A percentile compares a stretch with the other conserved stretches of the same genome.
Evolutionary conservation across 306 rosid species (phyloP).

Genomic region (Calophaca sinica): DNA sequence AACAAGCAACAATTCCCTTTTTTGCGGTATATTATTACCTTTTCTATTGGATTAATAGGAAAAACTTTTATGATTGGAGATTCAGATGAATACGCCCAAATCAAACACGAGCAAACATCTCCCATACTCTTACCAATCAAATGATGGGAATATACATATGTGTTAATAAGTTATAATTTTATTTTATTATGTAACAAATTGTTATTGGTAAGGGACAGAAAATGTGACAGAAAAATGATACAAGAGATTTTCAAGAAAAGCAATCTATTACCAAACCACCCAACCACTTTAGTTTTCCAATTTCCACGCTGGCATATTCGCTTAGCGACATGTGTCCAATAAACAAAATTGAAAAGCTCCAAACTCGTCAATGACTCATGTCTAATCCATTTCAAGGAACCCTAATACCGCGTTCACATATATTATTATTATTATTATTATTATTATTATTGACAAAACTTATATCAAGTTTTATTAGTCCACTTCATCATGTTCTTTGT

Average conservation of each 20-base stretch:
- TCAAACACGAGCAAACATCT: too few relatives aligned
- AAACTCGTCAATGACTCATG: slow-evolving; percentile 31
- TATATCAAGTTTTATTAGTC: too few relatives aligned
- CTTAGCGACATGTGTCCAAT: slow-evolving; percentile 35
- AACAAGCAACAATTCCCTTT: not conserved
- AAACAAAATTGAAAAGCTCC: not conserved
- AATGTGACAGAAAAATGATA: too few relatives aligned
- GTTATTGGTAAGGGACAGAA: too few relatives aligned
- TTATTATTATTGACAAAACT: too few relatives aligned
- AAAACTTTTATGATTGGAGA: slow-evolving; percentile 21
- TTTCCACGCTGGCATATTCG: slow-evolving; percentile 33
- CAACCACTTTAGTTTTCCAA: slow-evolving; percentile 18
- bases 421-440: not conserved
- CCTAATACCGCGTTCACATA: not conserved
- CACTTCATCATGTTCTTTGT: too few relatives aligned
- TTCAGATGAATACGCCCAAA: slow-evolving; percentile 21
- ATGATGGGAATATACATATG: too few relatives aligned
- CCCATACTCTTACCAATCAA: too few relatives aligned
- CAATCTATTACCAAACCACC: slow-evolving; percentile 35
- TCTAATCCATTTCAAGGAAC: slow-evolving; percentile 36
- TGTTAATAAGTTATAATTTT: too few relatives aligned
- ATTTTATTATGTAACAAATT: too few relatives aligned
- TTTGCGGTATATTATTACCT: too few relatives aligned
- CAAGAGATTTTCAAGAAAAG: too few relatives aligned
- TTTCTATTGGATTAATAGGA: not conserved